Evolutionary conservation across 345 rosid genomes (phyloP).

Genomic region (Eutrema yunnanense): DNA sequence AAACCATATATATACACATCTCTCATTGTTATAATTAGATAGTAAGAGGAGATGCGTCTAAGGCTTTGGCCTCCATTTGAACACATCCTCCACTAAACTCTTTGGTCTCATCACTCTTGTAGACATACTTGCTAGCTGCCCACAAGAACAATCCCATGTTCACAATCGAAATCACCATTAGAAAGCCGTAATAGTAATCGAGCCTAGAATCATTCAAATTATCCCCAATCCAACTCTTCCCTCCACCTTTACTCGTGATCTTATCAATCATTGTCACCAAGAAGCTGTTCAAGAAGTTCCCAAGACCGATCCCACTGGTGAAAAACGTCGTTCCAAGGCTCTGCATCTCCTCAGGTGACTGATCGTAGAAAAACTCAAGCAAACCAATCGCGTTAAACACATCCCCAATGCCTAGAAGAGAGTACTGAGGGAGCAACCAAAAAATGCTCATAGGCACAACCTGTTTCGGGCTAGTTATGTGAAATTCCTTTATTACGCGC

Average conservation of each 20-base stretch:
- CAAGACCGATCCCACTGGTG: conserved; percentile 83
- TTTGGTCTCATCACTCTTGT: conserved; percentile 58
- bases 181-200: conserved; percentile 84
- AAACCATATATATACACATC: conserved; percentile 34
- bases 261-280: conserved; percentile 72
- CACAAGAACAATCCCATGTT: conserved; percentile 63
- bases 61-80: conserved; percentile 45
- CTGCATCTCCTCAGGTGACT: conserved; percentile 85
- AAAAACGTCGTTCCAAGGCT: conserved; percentile 91
- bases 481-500: conserved; percentile 39
- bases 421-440: conserved; percentile 79
- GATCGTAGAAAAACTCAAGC: conserved; percentile 88
- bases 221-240: conserved; percentile 82
- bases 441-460: conserved; percentile 80
- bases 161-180: conserved; percentile 49
- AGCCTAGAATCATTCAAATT: conserved; percentile 71
- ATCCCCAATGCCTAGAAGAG: conserved; percentile 67
- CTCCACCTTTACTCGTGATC: conserved; percentile 41
- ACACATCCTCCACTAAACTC: conserved; percentile 36
- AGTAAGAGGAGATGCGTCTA: conserved; percentile 56
- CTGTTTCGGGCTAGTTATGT: conserved; percentile 37
- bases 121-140: conserved; percentile 61
- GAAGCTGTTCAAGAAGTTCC: conserved; percentile 78
- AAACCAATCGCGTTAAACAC: conserved; percentile 75
- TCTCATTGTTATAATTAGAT: conserved; percentile 16